Base-by-base conservation (phyloP, 75 land plant genomes). In the Picea glauca region DNA sequence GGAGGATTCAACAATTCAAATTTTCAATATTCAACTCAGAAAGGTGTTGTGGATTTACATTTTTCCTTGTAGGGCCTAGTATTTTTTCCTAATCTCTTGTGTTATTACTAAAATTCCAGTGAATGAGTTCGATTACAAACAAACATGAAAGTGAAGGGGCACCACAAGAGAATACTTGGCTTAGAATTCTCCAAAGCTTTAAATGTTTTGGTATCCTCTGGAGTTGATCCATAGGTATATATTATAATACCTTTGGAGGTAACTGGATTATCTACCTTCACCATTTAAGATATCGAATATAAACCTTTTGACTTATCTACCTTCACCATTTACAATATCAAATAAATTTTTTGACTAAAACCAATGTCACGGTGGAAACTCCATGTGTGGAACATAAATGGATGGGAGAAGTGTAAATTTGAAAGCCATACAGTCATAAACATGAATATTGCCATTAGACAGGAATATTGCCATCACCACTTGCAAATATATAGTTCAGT, bases 201-300 rank as follows among this genome's bases (percentile, higher is more conserved):
- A 17, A 87, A 88, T 26, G 26, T 26, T 26, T 26, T 26, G 26
- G 26, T 26, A 26, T 26, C 26, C 26, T 26, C 26, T 30, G 94
- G 94, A 13, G 94, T 89, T 26, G 94, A 93, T 81, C 87, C 87
- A 56, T 90, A 93, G 86, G 94, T 87, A 18, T 21, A 60, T 18
- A 60, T 20, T 18, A 26, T 60, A 11, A 63, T 11, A 30, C 11
- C 23, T 32, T 7, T 11, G 2, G 30, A 13, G 30, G 11, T 63
- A 26, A 63, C 13, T 6, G 11, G 30, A 26, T 26, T 26, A 26
- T 26, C 26, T 26, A 26, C 26, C 26, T 26, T 26, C 26, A 26
- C 26, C 26, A 26, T 26, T 26, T 26, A 26, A 26, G 26, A 26
- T 26, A 26, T 26, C 26, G 26, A 26, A 26, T 26, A 26, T 26